phyloP scores from a whole-genome alignment of 768 basidiomycete genomes.

The Collybia mongolica region DNA sequence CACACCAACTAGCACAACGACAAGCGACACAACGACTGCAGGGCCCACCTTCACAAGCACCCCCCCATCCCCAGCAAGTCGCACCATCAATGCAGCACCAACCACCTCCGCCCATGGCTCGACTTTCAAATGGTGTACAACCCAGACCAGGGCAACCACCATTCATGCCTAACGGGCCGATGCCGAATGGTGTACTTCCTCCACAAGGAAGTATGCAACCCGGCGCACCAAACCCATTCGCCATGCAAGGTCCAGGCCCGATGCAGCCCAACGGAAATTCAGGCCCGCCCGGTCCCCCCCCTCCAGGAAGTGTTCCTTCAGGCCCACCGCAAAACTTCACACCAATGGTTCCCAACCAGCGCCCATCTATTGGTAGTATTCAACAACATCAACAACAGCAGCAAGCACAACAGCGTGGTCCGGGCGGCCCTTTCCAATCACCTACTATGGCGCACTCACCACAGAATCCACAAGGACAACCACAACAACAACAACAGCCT shows the following conservation, averaged over 20 bases:
- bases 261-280: constrained; percentile 23
- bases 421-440: constrained; percentile 60
- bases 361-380: constrained; percentile 15
- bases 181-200: constrained; percentile 20
- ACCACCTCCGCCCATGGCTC: constrained; percentile 20
- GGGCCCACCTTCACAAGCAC: constrained; percentile 22
- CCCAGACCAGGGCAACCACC: constrained; percentile 18
- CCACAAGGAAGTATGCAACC: constrained; percentile 17
- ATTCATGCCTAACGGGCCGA: constrained; percentile 15
- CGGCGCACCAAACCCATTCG: constrained; percentile 14
- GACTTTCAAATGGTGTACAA: constrained; percentile 16
- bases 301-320: constrained; percentile 20
- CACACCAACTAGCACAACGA: constrained; percentile 27
- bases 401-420: constrained; percentile 35
- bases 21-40: constrained; percentile 22
- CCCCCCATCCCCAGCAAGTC: constrained; percentile 16
- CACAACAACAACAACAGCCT: constrained; percentile 13
- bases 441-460: constrained; percentile 66
- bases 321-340: constrained; percentile 28
- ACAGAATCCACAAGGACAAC: constrained; percentile 37
- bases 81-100: constrained; percentile 25
- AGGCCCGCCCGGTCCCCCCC: constrained; percentile 19
- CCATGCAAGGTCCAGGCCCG: constrained; percentile 27
- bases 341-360: constrained; percentile 13
- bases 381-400: constrained; percentile 20